Evolutionary conservation across 768 basidiomycete species (phyloP).

Genomic region (Leccinum longicurvipes): DNA sequence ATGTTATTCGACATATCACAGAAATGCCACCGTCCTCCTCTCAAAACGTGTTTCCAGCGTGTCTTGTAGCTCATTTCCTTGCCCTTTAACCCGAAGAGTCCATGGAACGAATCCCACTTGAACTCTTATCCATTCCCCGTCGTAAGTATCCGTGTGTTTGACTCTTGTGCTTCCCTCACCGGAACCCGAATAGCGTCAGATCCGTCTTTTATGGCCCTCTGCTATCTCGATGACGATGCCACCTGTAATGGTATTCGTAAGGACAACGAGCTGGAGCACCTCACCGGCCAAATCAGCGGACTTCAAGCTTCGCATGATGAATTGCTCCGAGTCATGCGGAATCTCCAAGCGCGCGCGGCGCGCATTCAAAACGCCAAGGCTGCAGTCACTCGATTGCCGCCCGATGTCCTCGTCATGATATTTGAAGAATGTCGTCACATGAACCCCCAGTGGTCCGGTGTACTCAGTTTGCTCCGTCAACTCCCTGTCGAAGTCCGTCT

Average conservation of each 20-base stretch:
- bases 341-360: conserved; percentile 29
- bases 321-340: conserved; percentile 22
- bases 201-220: conserved; percentile 26
- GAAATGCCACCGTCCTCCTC: conserved; percentile 8
- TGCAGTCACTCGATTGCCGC: conserved; percentile 30
- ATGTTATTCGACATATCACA: conserved; percentile 19
- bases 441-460: conserved; percentile 32
- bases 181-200: conserved; percentile 3
- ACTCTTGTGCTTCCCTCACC: conserved; percentile 4
- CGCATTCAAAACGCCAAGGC: conserved; percentile 30
- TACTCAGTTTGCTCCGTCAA: conserved; percentile 31
- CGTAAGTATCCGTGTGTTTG: conserved; percentile 15
- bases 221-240: conserved; percentile 22
- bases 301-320: conserved; percentile 31
- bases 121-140: conserved; percentile 18
- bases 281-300: conserved; percentile 21
- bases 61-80: conserved; percentile 13
- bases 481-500: conserved; percentile 33
- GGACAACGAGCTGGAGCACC: conserved; percentile 27
- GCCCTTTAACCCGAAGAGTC: conserved; percentile 27
- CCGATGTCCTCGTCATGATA: conserved; percentile 31
- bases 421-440: conserved; percentile 31
- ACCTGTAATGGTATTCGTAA: not conserved
- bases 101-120: conserved; percentile 20
- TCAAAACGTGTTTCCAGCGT: conserved; percentile 32